These are phyloP conservation scores for Vitis hybrid DNA, from an alignment of 177 flowering plant species.

Conservation along the genomic window DNA sequence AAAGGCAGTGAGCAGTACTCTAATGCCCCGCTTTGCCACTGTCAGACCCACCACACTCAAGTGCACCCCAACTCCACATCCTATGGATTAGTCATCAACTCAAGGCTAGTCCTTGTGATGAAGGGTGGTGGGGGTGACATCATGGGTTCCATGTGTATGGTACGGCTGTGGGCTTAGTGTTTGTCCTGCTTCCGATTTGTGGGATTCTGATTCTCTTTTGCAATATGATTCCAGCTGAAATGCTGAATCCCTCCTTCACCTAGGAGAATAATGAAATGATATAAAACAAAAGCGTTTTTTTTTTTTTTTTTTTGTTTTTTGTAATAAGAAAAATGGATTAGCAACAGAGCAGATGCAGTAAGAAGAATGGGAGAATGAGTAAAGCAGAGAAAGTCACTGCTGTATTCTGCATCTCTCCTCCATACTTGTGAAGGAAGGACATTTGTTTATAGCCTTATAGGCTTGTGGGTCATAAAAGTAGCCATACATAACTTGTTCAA, in stretches of 20 bases:
- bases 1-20: not conserved
- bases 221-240: not conserved
- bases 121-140: too few species aligned
- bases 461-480: not conserved
- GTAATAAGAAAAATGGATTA: too few species aligned
- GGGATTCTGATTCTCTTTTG: not conserved
- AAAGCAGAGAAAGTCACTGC: not conserved
- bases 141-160: not conserved
- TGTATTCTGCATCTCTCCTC: not conserved
- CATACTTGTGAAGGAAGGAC: too few species aligned
- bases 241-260: not conserved
- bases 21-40: too few species aligned
- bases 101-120: not conserved
- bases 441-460: too few species aligned
- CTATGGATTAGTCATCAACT: too few species aligned
- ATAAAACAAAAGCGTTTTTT: too few species aligned
- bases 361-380: not conserved
- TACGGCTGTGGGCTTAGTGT: not conserved
- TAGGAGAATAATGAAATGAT: not conserved
- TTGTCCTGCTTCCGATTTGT: not conserved
- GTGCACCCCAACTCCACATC: too few species aligned
- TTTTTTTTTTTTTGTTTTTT: too few species aligned
- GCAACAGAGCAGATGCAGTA: too few species aligned
- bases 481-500: not conserved
- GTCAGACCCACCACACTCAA: too few species aligned